Evolutionary conservation across 208 protist genomes (phyloP).

Genomic region (Kentomonas sorsogonicus): DNA sequence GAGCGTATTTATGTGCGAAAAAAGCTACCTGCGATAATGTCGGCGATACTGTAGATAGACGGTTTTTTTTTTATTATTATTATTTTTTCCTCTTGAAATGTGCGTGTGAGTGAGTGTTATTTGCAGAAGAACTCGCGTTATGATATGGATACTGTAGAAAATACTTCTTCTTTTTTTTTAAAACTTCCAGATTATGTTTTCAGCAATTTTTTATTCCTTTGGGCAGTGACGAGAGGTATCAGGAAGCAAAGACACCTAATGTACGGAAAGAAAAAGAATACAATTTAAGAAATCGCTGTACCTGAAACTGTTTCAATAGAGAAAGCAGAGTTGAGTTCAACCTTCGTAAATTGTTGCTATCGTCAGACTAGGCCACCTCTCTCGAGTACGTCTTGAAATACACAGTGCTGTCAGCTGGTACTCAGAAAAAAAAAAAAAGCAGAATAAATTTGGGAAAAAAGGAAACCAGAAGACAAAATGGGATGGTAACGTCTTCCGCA

Average conservation of each 20-base stretch:
- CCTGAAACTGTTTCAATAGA: neutral
- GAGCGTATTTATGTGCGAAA: no score
- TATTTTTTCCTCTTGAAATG: neutral
- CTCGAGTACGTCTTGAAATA: neutral
- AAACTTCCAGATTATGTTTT: neutral
- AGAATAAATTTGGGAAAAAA: neutral
- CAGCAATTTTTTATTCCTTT: no score
- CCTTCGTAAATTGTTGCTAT: conserved; percentile 1
- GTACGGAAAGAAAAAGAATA: conserved; percentile 8
- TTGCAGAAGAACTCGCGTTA: neutral
- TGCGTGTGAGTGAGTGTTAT: neutral
- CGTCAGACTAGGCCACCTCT: neutral
- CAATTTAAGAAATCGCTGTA: neutral
- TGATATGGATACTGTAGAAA: no score
- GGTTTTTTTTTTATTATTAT: neutral
- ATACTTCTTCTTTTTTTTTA: no score
- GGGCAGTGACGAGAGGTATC: neutral
- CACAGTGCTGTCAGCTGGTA: no score
- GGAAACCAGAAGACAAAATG: neutral
- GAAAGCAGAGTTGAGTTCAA: neutral
- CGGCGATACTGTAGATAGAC: conserved; percentile 8
- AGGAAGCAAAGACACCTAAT: neutral
- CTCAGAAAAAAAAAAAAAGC: neutral
- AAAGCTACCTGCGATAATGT: no score
- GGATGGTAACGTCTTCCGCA: neutral